These are phyloP conservation scores for Phytophthora cryptogea DNA, from an alignment of 352 stramenopile genomes.

Conservation along the genomic window DNA sequence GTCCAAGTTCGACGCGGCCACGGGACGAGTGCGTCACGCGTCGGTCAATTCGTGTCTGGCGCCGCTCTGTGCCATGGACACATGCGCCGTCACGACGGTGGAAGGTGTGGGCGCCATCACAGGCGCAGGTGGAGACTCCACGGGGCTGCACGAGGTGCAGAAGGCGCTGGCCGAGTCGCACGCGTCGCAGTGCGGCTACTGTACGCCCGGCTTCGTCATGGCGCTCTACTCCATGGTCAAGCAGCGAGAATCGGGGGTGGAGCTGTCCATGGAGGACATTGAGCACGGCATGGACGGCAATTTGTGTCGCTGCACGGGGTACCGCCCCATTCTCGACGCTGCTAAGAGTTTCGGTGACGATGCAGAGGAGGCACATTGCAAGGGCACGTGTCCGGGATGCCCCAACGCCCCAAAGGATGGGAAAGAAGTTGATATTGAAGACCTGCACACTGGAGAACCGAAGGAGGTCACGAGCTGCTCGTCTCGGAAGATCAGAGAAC, in stretches of 20 bases:
- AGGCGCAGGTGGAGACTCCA: conserved; percentile 29
- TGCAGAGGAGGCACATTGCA: conserved; percentile 60
- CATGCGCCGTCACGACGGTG: conserved; percentile 86
- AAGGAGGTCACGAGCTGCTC: conserved; percentile 63
- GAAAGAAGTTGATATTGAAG: conserved; percentile 59
- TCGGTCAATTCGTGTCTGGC: conserved; percentile 90
- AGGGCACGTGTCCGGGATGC: conserved; percentile 66
- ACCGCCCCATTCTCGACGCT: conserved; percentile 83
- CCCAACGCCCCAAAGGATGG: conserved; percentile 58
- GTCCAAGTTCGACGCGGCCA: conserved; percentile 59
- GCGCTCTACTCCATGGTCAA: conserved; percentile 84
- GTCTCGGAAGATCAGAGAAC: conserved; percentile 67
- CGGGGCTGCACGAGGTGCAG: conserved; percentile 85
- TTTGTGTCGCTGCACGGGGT: conserved; percentile 94
- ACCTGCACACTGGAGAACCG: conserved; percentile 39
- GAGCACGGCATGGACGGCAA: conserved; percentile 96
- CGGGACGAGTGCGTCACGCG: conserved; percentile 56
- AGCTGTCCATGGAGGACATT: conserved; percentile 86
- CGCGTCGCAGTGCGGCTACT: conserved; percentile 95
- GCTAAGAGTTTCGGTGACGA: conserved; percentile 88
- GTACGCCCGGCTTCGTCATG: conserved; percentile 90
- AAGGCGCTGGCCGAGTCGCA: conserved; percentile 90
- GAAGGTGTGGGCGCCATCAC: conserved; percentile 69
- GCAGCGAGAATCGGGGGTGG: conserved; percentile 65
- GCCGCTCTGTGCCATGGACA: conserved; percentile 82